Evolutionary conservation across 2,329 filamentous ascomycete species (phyloP), one percentile per base, ranked within the genome.

Genomic region (Penicillium sp.): DNA sequence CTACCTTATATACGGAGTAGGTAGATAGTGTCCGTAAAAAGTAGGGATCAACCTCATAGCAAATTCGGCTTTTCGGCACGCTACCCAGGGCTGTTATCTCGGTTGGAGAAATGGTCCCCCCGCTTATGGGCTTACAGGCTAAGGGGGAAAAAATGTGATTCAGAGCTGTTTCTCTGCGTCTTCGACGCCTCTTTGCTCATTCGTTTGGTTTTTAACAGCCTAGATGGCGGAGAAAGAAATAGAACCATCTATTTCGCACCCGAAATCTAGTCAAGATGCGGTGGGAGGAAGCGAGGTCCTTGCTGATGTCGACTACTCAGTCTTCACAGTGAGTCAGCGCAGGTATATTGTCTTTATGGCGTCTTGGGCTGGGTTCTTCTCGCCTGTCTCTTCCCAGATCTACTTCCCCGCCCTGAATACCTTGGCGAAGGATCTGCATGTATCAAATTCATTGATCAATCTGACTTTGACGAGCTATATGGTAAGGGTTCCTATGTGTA

Each of bases 341-440:
- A 55, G 64, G 14, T 67, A 57, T 42, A 68, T 70, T 35, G 61
- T 70, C 37, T 65, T 68, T 35, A 63, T 66, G 58, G 66, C 66
- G 12, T 66, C 54, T 37, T 69, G 66, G 64, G 67, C 66, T n/a
- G 67, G 63, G 22, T 71, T 78, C 55, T 78, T 79, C 63, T 76
- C 75, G n/a, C 75, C 76, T 0, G 66, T 80, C 1, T 75, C 75
- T 4, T 72, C 75, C 9, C 75, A 76, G 57, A 78, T 78, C 48
- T 78, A 77, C 57, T 73, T 76, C 42, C 77, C 77, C 2, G 69
- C 73, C 7, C 58, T 78, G 33, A 72, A 71, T 49, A 67, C 64
- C 1, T 53, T 73, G 16, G 65, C 71, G 1, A 38, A 65, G 48
- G 71, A 75, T 42, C 62, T 71, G 16, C 50, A 64, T 31, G 63